Evolutionary conservation across 306 rosid genomes (phyloP), one percentile per base, ranked within the genome.

Genomic region (Rosa chinensis): DNA sequence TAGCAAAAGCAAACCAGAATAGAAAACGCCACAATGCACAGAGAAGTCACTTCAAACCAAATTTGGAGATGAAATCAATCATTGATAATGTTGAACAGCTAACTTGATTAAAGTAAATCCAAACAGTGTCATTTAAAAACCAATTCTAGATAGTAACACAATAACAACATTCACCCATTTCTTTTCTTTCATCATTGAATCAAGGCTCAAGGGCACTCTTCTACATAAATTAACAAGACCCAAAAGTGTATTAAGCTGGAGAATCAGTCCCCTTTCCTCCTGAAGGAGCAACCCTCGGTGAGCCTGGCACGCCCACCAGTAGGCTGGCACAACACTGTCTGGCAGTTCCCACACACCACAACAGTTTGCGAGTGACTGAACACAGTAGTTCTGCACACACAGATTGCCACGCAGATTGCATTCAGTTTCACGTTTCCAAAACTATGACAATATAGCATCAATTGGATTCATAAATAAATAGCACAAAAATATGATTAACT

Each of bases 231-330:
- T 1, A 52, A 52, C 17, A 56, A 56, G 63, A 62, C 8, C 6
- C 6, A 59, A 21, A 59, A 3, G 35, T 28, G 68, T 4, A 62
- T 2, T 10, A 8, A 18, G 55, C 10, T 11, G 14, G 10, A 72
- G n/a, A 16, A 18, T 64, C 66, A 84, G 74, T 81, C 87, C 11
- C 82, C 84, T 74, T 84, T 81, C 55, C 55, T 80, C 21, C 85
- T 84, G 61, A 84, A 84, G 59, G 87, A 84, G 66, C 87, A 84
- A 6, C 87, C 85, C 70, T 84, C 87, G 6, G 82, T 84, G 39
- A 84, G 73, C 70, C 69, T 81, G 44, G 85, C 87, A 8, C 84
- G 80, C 43, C 87, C 87, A 59, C 85, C 85, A 40, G 85, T 84
- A 18, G 87, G 87, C 80, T 80, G 82, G 80, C 87, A 84, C 70